Conservation (phyloP, 2,329 filamentous ascomycete species). For the Colletotrichum chrysophilum region DNA sequence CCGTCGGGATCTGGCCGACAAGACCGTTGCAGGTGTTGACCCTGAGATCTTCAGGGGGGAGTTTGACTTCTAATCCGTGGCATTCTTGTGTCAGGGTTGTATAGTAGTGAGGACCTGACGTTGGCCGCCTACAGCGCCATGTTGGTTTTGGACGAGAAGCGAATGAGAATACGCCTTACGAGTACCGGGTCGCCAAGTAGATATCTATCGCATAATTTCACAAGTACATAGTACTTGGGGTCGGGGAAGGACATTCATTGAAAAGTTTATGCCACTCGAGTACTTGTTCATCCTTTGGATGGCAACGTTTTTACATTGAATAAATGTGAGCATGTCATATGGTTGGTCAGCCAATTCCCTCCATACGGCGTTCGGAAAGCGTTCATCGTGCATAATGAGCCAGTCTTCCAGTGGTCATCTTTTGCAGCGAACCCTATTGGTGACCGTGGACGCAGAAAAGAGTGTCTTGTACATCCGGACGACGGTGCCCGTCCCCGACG, state of each 20-base stretch:
- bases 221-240: background rate
- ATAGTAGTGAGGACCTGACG: background rate
- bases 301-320: background rate
- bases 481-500: background rate
- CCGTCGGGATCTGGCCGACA: constrained; percentile 83
- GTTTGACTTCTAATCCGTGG: constrained; percentile 75
- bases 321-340: background rate
- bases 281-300: background rate
- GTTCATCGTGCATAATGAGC: background rate
- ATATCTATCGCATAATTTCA: background rate
- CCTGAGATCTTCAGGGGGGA: constrained; percentile 87
- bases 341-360: background rate
- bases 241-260: background rate
- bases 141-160: background rate
- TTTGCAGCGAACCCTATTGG: background rate
- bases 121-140: background rate
- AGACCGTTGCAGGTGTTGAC: constrained; percentile 89
- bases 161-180: background rate
- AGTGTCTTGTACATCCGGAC: background rate
- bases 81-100: background rate
- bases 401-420: background rate
- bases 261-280: background rate
- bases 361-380: background rate
- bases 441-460: background rate
- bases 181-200: background rate